A percentile compares a stretch with the other conserved stretches of the same genome.
Conservation (phyloP, 371 early-diverging fungal species). For the Syncephalastrum monosporum region DNA sequence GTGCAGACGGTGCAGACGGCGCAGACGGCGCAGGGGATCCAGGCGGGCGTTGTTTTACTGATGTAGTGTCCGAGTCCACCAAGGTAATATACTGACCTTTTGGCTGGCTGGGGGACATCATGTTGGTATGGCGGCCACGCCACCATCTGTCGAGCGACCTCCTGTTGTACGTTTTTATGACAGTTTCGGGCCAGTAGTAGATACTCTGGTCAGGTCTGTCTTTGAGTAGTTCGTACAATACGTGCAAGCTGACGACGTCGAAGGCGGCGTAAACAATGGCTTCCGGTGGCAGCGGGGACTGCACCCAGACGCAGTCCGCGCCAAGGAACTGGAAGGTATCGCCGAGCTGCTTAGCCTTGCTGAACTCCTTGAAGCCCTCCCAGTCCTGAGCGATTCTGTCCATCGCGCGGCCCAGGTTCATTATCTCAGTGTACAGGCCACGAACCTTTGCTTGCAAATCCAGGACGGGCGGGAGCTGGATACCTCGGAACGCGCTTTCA, state of each 20-base stretch:
- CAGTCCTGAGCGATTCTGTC: conserved; percentile 24
- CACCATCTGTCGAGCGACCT: conserved; percentile 23
- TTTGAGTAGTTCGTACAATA: conserved; percentile 20
- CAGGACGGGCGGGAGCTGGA: conserved; percentile 22
- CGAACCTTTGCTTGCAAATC: conserved; percentile 41
- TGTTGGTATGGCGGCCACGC: conserved; percentile 17
- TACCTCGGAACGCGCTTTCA: conserved; percentile 24
- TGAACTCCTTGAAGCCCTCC: conserved; percentile 33
- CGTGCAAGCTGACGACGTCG: conserved; percentile 42
- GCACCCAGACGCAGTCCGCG: conserved; percentile 38
- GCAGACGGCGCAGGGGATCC: background rate
- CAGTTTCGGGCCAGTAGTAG: conserved; percentile 33
- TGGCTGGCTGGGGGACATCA: background rate
- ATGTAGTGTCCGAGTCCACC: background rate
- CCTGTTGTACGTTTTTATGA: background rate
- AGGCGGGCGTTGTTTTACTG: background rate
- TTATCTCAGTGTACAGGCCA: conserved; percentile 22
- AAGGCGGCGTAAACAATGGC: conserved; percentile 45
- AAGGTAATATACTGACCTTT: background rate
- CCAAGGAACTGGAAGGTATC: conserved; percentile 26
- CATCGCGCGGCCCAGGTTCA: conserved; percentile 31
- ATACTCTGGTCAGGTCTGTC: background rate
- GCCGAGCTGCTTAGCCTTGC: conserved; percentile 28
- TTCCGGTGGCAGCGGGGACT: conserved; percentile 31
- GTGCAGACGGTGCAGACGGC: background rate